A percentile compares a stretch with the other conserved stretches of the same genome.
phyloP scores from a whole-genome alignment of 2,329 filamentous ascomycete species.

The Phoma herbarum region DNA sequence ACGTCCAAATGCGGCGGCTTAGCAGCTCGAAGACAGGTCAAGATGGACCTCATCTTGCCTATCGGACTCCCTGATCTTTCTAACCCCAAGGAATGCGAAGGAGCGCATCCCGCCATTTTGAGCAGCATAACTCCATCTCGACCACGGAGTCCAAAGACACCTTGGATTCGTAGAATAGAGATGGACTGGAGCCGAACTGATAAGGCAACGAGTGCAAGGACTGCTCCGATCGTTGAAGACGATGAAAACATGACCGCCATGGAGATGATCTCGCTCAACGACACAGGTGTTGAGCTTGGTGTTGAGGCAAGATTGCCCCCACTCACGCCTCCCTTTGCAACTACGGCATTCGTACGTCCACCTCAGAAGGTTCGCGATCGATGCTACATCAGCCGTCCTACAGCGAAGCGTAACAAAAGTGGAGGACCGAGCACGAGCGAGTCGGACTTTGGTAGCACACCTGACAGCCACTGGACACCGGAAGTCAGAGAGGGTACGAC shows the following conservation, averaged over 20 bases:
- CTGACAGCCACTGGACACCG: slow-evolving; percentile 16
- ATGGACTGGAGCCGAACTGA: slow-evolving; percentile 22
- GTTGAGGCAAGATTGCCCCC: neutral
- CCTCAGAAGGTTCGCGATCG: slow-evolving; percentile 23
- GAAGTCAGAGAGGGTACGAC: slow-evolving; percentile 11
- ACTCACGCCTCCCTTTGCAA: neutral
- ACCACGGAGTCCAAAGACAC: slow-evolving; percentile 40
- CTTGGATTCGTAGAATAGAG: slow-evolving; percentile 28
- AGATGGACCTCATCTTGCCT: slow-evolving; percentile 41
- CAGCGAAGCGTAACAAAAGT: slow-evolving; percentile 22
- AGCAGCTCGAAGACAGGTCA: slow-evolving; percentile 41
- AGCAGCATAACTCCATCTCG: slow-evolving; percentile 34
- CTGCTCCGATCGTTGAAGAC: slow-evolving; percentile 29
- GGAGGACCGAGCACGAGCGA: slow-evolving; percentile 25
- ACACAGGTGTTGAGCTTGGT: neutral
- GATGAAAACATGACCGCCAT: neutral
- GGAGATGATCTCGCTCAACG: neutral
- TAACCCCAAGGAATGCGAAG: slow-evolving; percentile 22
- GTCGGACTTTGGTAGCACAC: slow-evolving; percentile 21
- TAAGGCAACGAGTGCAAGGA: slow-evolving; percentile 1
- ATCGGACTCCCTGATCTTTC: slow-evolving; percentile 31
- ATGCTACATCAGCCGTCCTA: slow-evolving; percentile 24
- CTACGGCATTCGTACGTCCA: slow-evolving; percentile 22
- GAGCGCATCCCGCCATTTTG: slow-evolving; percentile 17
- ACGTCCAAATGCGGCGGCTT: slow-evolving; percentile 26